These are phyloP conservation scores for Leccinum fibrillosum DNA, from an alignment of 768 basidiomycete species.

Conservation along the genomic window DNA sequence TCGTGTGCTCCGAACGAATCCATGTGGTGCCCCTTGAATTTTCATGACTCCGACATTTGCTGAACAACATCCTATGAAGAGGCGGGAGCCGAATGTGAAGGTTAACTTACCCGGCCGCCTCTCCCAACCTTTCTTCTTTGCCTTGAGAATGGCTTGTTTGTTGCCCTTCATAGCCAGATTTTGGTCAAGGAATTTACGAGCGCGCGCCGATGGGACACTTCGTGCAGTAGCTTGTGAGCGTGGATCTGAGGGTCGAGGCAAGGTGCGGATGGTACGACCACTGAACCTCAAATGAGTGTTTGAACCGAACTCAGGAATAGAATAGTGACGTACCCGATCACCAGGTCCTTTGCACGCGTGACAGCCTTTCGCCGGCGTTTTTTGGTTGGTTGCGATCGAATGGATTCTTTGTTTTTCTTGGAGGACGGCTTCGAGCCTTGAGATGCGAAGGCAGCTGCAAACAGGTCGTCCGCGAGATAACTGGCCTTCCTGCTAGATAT, in stretches of 20 bases:
- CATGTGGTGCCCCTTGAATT: slow-evolving; percentile 48
- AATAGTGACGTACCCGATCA: slow-evolving; percentile 47
- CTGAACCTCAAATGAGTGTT: slow-evolving; percentile 32
- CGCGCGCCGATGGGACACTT: slow-evolving; percentile 44
- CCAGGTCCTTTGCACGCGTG: slow-evolving; percentile 44
- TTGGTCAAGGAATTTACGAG: slow-evolving; percentile 50
- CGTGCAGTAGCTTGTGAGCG: slow-evolving; percentile 37
- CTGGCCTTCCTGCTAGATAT: slow-evolving; percentile 35
- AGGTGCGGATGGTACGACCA: slow-evolving; percentile 50
- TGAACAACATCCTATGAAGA: slow-evolving; percentile 18
- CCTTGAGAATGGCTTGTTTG: slow-evolving; percentile 22
- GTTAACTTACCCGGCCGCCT: slow-evolving; percentile 51
- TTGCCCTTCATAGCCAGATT: slow-evolving; percentile 46
- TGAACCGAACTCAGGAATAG: background rate
- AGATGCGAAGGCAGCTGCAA: slow-evolving; percentile 51
- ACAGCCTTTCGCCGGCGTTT: slow-evolving; percentile 33
- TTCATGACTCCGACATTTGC: slow-evolving; percentile 59
- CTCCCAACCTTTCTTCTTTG: slow-evolving; percentile 51
- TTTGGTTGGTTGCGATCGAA: slow-evolving; percentile 20
- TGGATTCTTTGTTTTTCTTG: slow-evolving; percentile 23
- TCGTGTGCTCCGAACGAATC: slow-evolving; percentile 34
- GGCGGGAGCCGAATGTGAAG: background rate
- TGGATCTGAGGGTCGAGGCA: slow-evolving; percentile 32
- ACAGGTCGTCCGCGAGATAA: slow-evolving; percentile 67
- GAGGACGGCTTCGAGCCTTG: slow-evolving; percentile 12